These are phyloP conservation scores for Corchorus capsularis DNA, from an alignment of 345 rosid genomes.

Conservation along the genomic window DNA sequence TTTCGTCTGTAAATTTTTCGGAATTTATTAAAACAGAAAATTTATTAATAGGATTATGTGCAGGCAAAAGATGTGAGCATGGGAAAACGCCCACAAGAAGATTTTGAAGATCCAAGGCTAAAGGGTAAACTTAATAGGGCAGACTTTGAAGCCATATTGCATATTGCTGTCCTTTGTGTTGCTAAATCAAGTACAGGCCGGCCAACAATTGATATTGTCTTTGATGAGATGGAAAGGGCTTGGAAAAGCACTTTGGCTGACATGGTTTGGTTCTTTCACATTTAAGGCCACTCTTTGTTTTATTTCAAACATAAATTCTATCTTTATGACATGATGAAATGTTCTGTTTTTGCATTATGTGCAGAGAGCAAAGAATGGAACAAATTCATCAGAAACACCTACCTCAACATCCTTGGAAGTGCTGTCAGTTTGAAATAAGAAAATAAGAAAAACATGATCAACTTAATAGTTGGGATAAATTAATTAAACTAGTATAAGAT, in stretches of 20 bases:
- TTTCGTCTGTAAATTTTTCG: neutral
- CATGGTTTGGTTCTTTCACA: slow-evolving; percentile 25
- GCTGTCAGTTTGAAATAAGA: neutral
- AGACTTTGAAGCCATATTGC: slow-evolving; percentile 49
- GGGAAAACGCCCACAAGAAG: slow-evolving; percentile 41
- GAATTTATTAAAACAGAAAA: neutral
- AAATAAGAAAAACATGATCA: neutral
- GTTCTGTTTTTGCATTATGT: neutral
- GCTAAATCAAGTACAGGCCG: slow-evolving; percentile 55
- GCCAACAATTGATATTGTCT: slow-evolving; percentile 44
- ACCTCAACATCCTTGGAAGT: neutral
- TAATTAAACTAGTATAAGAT: neutral
- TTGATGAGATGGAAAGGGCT: slow-evolving; percentile 45
- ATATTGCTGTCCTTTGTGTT: slow-evolving; percentile 46
- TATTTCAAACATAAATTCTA: neutral
- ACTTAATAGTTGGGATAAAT: neutral
- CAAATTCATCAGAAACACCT: neutral
- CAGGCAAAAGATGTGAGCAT: slow-evolving; percentile 53
- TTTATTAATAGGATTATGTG: neutral
- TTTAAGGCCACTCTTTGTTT: neutral
- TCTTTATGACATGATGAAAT: neutral
- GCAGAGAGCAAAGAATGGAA: neutral
- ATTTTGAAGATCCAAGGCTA: slow-evolving; percentile 50
- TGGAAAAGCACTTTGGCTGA: slow-evolving; percentile 38
- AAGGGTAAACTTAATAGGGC: slow-evolving; percentile 34